phyloP scores from a whole-genome alignment of 2,329 filamentous ascomycete species.

The Aspergillus piperis region DNA sequence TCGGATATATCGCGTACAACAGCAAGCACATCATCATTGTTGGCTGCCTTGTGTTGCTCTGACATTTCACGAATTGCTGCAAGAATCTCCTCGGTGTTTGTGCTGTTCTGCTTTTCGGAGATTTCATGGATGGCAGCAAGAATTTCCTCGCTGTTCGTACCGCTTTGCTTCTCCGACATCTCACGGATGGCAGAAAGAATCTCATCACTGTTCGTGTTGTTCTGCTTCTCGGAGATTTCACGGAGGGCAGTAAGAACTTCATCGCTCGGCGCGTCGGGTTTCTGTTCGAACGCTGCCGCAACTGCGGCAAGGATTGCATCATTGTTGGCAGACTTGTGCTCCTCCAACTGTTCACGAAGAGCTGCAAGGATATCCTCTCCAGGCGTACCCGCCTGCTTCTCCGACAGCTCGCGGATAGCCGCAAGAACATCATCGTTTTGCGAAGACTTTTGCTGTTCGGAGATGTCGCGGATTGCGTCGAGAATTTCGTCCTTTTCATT shows the following conservation, averaged over 20 bases:
- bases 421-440: constrained; percentile 22
- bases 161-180: not conserved
- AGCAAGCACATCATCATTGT: not conserved
- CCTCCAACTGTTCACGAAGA: not conserved
- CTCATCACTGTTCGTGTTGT: not conserved
- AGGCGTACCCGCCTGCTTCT: not conserved
- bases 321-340: not conserved
- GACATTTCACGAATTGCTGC: not conserved
- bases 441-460: constrained; percentile 35
- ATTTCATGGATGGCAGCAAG: not conserved
- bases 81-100: not conserved
- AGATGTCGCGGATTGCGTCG: constrained; percentile 58
- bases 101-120: not conserved
- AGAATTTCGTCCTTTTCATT: constrained; percentile 63
- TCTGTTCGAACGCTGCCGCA: not conserved
- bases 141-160: not conserved
- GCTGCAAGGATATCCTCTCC: not conserved
- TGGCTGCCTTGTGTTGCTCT: not conserved
- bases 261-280: not conserved
- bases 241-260: not conserved
- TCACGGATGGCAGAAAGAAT: not conserved
- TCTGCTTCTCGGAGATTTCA: not conserved
- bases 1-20: not conserved
- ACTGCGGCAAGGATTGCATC: not conserved
- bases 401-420: not conserved